Evolutionary conservation across 1,284 basidiomycete genomes (phyloP).

Genomic region (Cutaneotrichosporon sp.): DNA sequence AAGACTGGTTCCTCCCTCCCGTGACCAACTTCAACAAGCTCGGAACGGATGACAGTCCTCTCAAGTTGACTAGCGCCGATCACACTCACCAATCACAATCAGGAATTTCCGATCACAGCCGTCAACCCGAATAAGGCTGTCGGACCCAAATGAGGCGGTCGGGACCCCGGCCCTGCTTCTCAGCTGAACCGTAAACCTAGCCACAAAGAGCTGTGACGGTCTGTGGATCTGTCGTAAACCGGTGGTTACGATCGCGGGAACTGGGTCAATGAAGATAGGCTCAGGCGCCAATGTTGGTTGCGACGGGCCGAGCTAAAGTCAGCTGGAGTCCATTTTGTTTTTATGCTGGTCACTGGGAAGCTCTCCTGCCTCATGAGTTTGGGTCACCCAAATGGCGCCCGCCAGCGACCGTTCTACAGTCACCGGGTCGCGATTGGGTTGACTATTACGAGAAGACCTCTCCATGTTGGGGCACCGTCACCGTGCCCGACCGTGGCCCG

Average conservation of each 20-base stretch:
- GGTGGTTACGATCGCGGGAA: not conserved
- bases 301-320: not conserved
- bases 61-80: too few species aligned
- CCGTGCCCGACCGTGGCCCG: not conserved
- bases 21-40: too few species aligned
- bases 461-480: not conserved
- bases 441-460: not conserved
- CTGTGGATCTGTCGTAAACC: not conserved
- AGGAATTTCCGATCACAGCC: not conserved
- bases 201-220: not conserved
- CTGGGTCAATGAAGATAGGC: not conserved
- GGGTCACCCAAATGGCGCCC: not conserved
- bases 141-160: not conserved
- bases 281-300: not conserved
- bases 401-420: not conserved
- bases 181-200: constrained; percentile 1
- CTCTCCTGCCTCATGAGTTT: too few species aligned
- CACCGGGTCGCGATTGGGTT: not conserved
- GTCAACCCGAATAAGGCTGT: not conserved
- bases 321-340: not conserved
- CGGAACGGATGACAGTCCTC: too few species aligned
- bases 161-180: not conserved
- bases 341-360: too few species aligned
- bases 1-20: too few species aligned
- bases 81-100: too few species aligned